Base-by-base conservation (phyloP, 176 grass and related monocot species). In the Cocos nucifera region DNA sequence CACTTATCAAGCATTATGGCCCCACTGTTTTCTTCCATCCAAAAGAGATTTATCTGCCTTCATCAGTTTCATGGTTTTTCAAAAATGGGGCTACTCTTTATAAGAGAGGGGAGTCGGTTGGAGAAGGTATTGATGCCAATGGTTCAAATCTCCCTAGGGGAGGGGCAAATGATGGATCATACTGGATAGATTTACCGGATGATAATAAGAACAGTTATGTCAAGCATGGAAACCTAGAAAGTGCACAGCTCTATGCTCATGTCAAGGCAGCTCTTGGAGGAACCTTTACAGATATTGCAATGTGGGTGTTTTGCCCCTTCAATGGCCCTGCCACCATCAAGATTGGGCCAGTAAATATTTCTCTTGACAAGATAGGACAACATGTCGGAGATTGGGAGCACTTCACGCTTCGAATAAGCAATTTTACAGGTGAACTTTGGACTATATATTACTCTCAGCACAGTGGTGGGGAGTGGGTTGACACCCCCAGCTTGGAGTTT, bases 241-340 rank as follows among this genome's bases (percentile, higher is more conserved):
- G 78, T 59, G 77, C 93, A 17, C 53, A 92, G 62, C 84, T 98
- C 21, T 89, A 98, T 71, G 70, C 54, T 17, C 93, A 98, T 89
- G 64, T 92, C 25, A 98, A 98, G 64, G 73, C 87, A 0, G 81
- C 87, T 59, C 30, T 80, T 24, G 93, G 93, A 77, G 82, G 93
- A 24, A 86, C 87, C 21, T 98, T 85, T 74, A 92, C 87, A 2
- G 93, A 98, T 50, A 83, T 98, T 70, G 93, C 76, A 0, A 83
- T 98, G 93, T 98, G 93, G 93, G 79, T 92, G 24, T 92, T 98
- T 72, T 98, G 87, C 54, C 93, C 93, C 4, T 98, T 92, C 55
- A 98, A 98, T 3, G 93, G 93, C 2, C 93, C 93, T 60, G 87
- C 81, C 5, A 98, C 81, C 1, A 83, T 98, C 59, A 98, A 98